These are phyloP conservation scores for Botrytis sinoallii DNA, from an alignment of 2,329 filamentous ascomycete species.

Conservation along the genomic window DNA sequence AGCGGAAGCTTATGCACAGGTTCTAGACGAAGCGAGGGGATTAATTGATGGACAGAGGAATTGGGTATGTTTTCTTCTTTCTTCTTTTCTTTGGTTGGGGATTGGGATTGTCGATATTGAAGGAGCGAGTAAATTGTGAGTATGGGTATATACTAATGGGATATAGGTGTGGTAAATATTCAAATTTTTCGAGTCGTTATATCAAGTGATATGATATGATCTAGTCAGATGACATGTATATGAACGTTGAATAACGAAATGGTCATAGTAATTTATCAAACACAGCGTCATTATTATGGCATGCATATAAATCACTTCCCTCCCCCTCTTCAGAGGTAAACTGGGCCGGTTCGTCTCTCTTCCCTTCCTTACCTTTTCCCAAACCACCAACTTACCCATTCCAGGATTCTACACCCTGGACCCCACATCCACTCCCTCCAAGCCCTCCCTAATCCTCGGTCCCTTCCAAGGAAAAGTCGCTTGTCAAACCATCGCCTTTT, in stretches of 20 bases:
- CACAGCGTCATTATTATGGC: constrained; percentile 72
- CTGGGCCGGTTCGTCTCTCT: constrained; percentile 60
- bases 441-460: constrained; percentile 67
- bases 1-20: constrained; percentile 69
- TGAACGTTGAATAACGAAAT: neutral
- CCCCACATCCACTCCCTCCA: constrained; percentile 38
- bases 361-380: neutral
- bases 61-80: constrained; percentile 55
- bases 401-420: constrained; percentile 73
- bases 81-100: neutral
- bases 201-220: constrained; percentile 12
- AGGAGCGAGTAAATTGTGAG: neutral
- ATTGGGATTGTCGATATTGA: neutral
- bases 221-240: neutral
- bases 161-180: constrained; percentile 8
- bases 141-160: neutral
- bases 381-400: neutral
- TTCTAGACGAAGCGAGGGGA: constrained; percentile 66
- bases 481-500: constrained; percentile 73
- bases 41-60: constrained; percentile 72
- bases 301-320: constrained; percentile 71
- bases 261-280: constrained; percentile 69
- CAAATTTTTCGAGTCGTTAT: neutral
- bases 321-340: constrained; percentile 66
- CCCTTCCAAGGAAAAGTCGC: constrained; percentile 80